Percentiles rank a stretch among this genome's conserved stretches.
These are phyloP conservation scores for Suillus subluteus DNA, from an alignment of 768 basidiomycete species.

Conservation along the genomic window DNA sequence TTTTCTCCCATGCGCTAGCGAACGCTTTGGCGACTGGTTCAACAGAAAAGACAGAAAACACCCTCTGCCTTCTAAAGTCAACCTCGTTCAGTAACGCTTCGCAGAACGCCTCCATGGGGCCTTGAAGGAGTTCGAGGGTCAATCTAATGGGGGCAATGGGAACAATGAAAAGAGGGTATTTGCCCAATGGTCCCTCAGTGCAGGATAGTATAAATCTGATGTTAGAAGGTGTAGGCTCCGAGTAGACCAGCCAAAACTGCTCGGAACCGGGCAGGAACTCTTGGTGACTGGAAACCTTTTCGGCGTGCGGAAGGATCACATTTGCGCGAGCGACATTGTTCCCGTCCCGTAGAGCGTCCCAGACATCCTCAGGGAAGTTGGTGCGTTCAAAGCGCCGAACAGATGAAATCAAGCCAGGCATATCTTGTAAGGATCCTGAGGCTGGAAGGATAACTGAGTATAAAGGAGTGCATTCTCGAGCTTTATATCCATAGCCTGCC, in stretches of 20 bases:
- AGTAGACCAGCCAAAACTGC: constrained; percentile 55
- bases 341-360: constrained; percentile 26
- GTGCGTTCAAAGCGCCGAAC: constrained; percentile 17
- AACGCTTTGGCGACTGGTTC: constrained; percentile 44
- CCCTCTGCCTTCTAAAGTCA: constrained; percentile 38
- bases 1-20: constrained; percentile 44
- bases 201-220: constrained; percentile 54
- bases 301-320: constrained; percentile 55
- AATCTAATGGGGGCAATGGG: constrained; percentile 32
- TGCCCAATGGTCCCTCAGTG: constrained; percentile 45
- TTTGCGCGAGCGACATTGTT: constrained; percentile 42
- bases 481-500: background rate
- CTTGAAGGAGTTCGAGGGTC: constrained; percentile 36
- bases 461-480: constrained; percentile 14
- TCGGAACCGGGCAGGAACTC: constrained; percentile 26
- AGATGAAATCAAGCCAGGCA: constrained; percentile 19
- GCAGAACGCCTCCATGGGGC: constrained; percentile 42
- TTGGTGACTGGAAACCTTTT: constrained; percentile 40
- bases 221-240: constrained; percentile 31
- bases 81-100: constrained; percentile 31
- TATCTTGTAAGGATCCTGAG: constrained; percentile 21
- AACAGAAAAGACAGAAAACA: constrained; percentile 71
- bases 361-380: constrained; percentile 31
- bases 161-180: constrained; percentile 58
- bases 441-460: constrained; percentile 12